Base-by-base conservation (phyloP, 2,329 filamentous ascomycete genomes). In the Raffaelea albimanens region DNA sequence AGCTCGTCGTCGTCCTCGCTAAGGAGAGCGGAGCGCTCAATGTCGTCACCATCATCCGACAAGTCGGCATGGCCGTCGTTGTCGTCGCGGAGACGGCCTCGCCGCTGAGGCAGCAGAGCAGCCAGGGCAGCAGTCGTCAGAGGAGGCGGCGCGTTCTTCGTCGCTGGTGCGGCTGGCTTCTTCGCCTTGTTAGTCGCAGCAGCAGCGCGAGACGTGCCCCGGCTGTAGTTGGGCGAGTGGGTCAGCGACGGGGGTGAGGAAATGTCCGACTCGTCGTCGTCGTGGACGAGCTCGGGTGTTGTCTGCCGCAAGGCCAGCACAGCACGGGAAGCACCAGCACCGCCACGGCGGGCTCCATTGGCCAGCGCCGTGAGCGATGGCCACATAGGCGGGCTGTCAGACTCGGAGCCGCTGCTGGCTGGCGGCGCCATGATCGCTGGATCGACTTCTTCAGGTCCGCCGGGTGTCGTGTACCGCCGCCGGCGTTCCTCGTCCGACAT, bases 211-310 rank as follows among this genome's bases (percentile, higher is more conserved):
- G 44, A 19, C 29, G 38, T 2, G 2, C 23, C 38, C 11, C 44
- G 43, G 33, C 55, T 60, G 50, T 68, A 72, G 55, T 83, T 82
- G 29, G 80, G 80, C 1, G 80, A 84, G 57, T 83, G 79, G 4
- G 80, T 84, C 4, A 84, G 66, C 0, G 80, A 83, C 1, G 80
- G 80, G 0, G 79, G 80, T 2, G 79, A 83, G 2, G 80, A 83
- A 11, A 78, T 64, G 41, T 78, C 71, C 1, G 75, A 79, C n/a
- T 66, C 53, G 51, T 68, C 62, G 40, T 67, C 68, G 21, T 68
- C 62, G 40, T 67, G 67, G 19, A 67, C 59, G 8, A 57, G 57
- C 2, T 60, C 65, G 1, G 67, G 67, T 1, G 67, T 69, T 47
- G 59, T 63, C n/a, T 53, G 61, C 5, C 60, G 52, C 21, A 53